Percentiles rank a stretch among this genome's conserved stretches.
Conservation (phyloP, 139 green algal genomes). For the Chlorella sp. region DNA sequence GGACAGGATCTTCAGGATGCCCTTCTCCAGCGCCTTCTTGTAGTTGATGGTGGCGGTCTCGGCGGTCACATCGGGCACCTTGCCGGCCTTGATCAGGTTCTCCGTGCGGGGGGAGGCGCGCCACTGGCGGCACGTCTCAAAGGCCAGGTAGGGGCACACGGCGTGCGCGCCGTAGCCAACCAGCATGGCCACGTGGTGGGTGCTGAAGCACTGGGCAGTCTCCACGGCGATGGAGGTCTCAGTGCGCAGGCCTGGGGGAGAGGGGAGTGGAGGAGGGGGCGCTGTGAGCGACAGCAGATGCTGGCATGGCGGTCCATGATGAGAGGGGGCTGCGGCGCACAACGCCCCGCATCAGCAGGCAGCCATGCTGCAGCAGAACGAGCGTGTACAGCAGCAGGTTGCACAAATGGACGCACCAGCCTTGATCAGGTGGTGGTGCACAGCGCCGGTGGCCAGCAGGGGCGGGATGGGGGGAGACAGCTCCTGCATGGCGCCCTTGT, state of each 20-base stretch:
- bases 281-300: not conserved
- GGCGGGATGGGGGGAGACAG: slow-evolving; percentile 85
- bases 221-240: slow-evolving; percentile 97
- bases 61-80: slow-evolving; percentile 83
- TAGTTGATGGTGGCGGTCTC: slow-evolving; percentile 91
- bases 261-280: not conserved
- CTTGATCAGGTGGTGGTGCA: slow-evolving; percentile 99
- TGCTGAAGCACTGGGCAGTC: slow-evolving; percentile 90
- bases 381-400: not conserved
- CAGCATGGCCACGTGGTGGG: slow-evolving; percentile 92
- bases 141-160: slow-evolving; percentile 96
- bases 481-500: slow-evolving; percentile 63
- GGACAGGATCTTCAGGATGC: slow-evolving; percentile 99
- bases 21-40: slow-evolving; percentile 96
- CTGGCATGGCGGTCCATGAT: no score
- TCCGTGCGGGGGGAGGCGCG: slow-evolving; percentile 78
- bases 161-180: slow-evolving; percentile 98
- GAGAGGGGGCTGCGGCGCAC: no score
- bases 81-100: slow-evolving; percentile 92
- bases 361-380: not conserved
- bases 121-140: slow-evolving; percentile 98
- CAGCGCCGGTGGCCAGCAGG: slow-evolving; percentile 92
- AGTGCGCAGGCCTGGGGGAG: slow-evolving; percentile 65
- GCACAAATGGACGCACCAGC: slow-evolving; percentile 32
- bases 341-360: no score